Conservation (phyloP, 2,329 filamentous ascomycete species). For the Neonectria ditissima region DNA sequence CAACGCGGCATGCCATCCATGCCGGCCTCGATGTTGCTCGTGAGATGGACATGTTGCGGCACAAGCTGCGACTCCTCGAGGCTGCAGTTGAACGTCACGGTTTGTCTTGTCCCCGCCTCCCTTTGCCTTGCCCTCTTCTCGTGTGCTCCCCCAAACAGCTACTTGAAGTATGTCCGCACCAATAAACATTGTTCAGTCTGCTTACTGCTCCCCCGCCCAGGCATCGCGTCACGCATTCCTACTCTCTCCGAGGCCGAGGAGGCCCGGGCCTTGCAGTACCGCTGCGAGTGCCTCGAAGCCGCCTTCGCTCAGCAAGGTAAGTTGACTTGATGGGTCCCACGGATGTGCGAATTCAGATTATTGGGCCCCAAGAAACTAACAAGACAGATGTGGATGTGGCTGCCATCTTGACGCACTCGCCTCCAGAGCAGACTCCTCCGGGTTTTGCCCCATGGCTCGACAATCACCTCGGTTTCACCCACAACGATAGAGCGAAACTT, state of each 20-base stretch:
- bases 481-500: conserved; percentile 61
- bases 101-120: conserved; percentile 50
- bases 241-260: conserved; percentile 68
- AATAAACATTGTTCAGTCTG: conserved; percentile 24
- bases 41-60: conserved; percentile 67
- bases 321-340: conserved; percentile 17
- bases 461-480: conserved; percentile 60
- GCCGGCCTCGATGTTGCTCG: conserved; percentile 59
- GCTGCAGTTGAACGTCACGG: conserved; percentile 62
- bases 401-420: conserved; percentile 46
- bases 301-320: conserved; percentile 58
- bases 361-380: conserved; percentile 34
- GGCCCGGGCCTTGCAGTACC: conserved; percentile 67
- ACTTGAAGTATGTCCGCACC: conserved; percentile 18
- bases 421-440: conserved; percentile 52
- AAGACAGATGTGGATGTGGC: conserved; percentile 48
- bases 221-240: conserved; percentile 51
- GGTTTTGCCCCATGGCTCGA: conserved; percentile 66
- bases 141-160: conserved; percentile 21
- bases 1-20: conserved; percentile 61
- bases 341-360: neutral
- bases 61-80: conserved; percentile 65
- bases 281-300: conserved; percentile 68
- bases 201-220: conserved; percentile 39
- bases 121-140: conserved; percentile 24